phyloP scores from a whole-genome alignment of 805 yeast genomes.

The Candida dendrica region DNA sequence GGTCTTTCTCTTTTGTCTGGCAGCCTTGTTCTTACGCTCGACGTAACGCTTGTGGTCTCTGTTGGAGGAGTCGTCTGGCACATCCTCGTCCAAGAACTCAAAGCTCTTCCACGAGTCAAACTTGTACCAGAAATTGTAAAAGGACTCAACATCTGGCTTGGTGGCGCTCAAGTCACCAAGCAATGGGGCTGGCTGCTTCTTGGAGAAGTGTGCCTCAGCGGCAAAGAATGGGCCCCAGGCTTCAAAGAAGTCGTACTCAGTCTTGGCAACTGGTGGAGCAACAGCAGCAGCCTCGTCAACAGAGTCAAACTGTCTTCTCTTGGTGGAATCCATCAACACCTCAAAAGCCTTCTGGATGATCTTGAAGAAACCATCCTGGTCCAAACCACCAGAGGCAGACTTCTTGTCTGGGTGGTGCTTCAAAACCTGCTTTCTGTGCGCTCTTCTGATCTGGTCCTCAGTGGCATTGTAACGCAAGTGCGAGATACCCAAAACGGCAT shows the following conservation, averaged over 20 bases:
- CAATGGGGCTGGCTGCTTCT: conserved; percentile 79
- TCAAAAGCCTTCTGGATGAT: conserved; percentile 96
- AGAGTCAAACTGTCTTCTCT: conserved; percentile 92
- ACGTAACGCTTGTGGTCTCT: conserved; percentile 99
- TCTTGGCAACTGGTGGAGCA: conserved; percentile 60
- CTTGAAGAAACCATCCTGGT: conserved; percentile 95
- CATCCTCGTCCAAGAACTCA: conserved; percentile 97
- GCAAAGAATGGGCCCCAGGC: conserved; percentile 91
- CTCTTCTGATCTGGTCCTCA: conserved; percentile 88
- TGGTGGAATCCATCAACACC: conserved; percentile 73
- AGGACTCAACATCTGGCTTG: conserved; percentile 76
- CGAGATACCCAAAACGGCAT: conserved; percentile 90
- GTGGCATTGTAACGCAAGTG: conserved; percentile 88
- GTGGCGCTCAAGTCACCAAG: conserved; percentile 64
- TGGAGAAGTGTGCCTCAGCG: conserved; percentile 87
- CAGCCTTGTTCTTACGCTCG: conserved; percentile 94
- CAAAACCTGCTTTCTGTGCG: conserved; percentile 93
- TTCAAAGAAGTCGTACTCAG: conserved; percentile 76
- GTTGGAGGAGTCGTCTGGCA: conserved; percentile 97
- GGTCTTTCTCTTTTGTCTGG: conserved; percentile 95
- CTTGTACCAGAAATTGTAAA: conserved; percentile 88
- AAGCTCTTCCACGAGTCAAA: conserved; percentile 98
- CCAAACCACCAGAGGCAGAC: conserved; percentile 78
- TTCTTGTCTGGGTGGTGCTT: conserved; percentile 98
- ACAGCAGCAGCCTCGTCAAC: conserved; percentile 88